Conservation (phyloP, 75 land plant species). For the Pinus tabuliformis region DNA sequence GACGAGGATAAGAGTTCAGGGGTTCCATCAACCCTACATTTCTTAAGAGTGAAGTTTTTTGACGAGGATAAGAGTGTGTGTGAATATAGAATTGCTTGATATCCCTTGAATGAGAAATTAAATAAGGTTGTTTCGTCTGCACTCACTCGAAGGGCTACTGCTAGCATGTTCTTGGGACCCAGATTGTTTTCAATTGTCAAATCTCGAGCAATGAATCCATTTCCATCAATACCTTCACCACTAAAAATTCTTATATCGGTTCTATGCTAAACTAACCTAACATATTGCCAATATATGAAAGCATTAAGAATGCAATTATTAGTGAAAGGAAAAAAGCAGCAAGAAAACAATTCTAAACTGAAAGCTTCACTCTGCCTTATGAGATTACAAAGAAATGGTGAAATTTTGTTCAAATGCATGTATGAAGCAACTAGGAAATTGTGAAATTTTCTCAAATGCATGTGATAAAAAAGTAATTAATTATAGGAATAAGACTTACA, state of each 20-base stretch:
- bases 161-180: constrained; percentile 49
- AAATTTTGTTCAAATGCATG: not conserved
- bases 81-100: constrained; percentile 63
- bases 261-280: not conserved
- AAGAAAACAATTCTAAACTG: not conserved
- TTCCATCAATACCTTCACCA: constrained; percentile 39
- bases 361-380: too few species aligned
- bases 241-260: not conserved
- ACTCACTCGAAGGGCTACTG: constrained; percentile 50
- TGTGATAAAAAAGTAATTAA: not conserved
- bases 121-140: constrained; percentile 42
- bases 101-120: constrained; percentile 40
- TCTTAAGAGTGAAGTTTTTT: constrained; percentile 11
- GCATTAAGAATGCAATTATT: not conserved
- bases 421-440: too few species aligned
- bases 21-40: constrained; percentile 36
- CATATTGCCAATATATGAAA: not conserved
- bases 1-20: constrained; percentile 11
- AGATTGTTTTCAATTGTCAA: constrained; percentile 61
- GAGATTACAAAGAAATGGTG: not conserved
- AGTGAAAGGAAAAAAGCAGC: not conserved
- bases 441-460: not conserved
- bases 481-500: not conserved
- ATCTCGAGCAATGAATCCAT: constrained; percentile 46
- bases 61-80: constrained; percentile 24